phyloP scores from a whole-genome alignment of 1,284 basidiomycete genomes.

The Pseudozyma tsukubaensis region DNA sequence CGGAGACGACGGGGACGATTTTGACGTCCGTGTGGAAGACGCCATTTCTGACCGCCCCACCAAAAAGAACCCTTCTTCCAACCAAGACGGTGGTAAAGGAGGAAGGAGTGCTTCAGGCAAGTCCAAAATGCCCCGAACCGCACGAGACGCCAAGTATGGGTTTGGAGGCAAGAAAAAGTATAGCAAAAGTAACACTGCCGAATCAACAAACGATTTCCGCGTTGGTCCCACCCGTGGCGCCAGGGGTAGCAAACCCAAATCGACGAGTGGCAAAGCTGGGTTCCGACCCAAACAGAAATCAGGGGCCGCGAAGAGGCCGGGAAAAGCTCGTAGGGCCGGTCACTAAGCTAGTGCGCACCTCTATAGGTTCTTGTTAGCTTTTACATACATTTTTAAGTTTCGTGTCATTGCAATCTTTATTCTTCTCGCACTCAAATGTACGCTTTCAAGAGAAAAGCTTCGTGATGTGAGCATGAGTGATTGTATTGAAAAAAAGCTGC shows the following conservation, averaged over 20 bases:
- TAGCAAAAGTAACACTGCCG: conserved; percentile 63
- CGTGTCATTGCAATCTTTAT: conserved; percentile 6
- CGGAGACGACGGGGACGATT: conserved; percentile 74
- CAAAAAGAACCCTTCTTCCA: conserved; percentile 14
- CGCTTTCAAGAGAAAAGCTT: not conserved
- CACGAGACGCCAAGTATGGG: conserved; percentile 64
- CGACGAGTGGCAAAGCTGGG: conserved; percentile 32
- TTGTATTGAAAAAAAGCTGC: not conserved
- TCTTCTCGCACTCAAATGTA: not conserved
- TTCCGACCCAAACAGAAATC: conserved; percentile 42
- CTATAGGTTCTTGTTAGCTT: not conserved
- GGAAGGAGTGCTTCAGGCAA: conserved; percentile 26
- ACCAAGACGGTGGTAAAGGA: conserved; percentile 1
- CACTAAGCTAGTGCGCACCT: conserved; percentile 8
- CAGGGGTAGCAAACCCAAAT: conserved; percentile 31
- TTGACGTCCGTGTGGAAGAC: conserved; percentile 79
- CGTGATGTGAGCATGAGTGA: not conserved
- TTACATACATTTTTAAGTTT: not conserved
- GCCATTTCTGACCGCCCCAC: conserved; percentile 58
- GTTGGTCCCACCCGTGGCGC: conserved; percentile 38
- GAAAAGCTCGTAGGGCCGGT: conserved; percentile 40
- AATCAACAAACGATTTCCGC: conserved; percentile 62
- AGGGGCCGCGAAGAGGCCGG: conserved; percentile 44
- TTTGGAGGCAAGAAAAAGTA: conserved; percentile 65
- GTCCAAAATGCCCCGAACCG: conserved; percentile 58